phyloP scores from a whole-genome alignment of 2,329 filamentous ascomycete species.

The Phaeophleospora eucalypticola region DNA sequence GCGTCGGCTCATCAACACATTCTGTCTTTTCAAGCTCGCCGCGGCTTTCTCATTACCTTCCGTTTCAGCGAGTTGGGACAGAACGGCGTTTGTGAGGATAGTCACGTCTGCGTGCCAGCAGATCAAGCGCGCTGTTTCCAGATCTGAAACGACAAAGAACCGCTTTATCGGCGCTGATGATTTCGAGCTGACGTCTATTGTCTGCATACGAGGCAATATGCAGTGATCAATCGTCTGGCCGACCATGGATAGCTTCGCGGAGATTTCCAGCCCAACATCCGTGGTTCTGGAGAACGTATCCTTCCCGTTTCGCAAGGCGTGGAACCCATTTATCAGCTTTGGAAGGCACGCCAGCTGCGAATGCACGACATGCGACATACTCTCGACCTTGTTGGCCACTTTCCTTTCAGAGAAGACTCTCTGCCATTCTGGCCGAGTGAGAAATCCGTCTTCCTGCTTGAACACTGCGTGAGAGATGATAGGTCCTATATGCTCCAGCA shows the following conservation, averaged over 20 bases:
- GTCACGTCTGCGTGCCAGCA: slow-evolving; percentile 2
- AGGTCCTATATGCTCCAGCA: slow-evolving; percentile 4
- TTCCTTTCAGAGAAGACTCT: background rate
- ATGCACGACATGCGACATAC: background rate
- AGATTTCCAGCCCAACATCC: background rate
- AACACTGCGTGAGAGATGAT: slow-evolving; percentile 1
- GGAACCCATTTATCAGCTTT: background rate
- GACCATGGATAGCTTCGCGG: background rate
- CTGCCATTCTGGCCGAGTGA: slow-evolving; percentile 4
- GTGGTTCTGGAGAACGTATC: background rate
- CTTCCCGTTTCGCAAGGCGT: background rate
- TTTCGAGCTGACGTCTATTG: background rate
- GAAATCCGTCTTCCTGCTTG: slow-evolving; percentile 1
- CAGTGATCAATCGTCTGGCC: background rate
- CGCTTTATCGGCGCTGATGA: background rate
- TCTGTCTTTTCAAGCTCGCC: background rate
- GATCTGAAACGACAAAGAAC: background rate
- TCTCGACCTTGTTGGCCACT: background rate
- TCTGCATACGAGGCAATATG: background rate
- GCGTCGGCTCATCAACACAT: background rate
- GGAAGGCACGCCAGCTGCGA: background rate
- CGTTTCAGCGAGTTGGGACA: background rate
- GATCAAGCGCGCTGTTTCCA: background rate
- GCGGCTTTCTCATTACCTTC: background rate
- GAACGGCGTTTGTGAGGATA: background rate